Evolutionary conservation across 2,329 filamentous ascomycete species (phyloP), one percentile per base, ranked within the genome.

Genomic region (Torrubiella hemipterigena): DNA sequence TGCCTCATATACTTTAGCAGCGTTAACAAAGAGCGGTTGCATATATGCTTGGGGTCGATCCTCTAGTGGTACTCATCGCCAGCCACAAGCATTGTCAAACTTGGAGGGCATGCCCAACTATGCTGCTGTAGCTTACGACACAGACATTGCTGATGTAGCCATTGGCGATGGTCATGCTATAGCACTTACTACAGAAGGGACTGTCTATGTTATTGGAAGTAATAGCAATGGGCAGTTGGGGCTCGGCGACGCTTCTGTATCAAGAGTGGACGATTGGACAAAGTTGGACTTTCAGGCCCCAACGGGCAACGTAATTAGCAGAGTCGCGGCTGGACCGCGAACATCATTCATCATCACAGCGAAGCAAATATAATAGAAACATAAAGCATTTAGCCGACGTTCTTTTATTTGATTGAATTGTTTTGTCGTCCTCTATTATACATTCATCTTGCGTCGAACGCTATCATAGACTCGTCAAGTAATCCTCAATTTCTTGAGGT

Each of bases 401-500:
- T 37, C 34, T 46, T 38, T 33, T 37, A 43, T 42, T 36, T 38
- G 36, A 37, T 37, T 29, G 37, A 40, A 41, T 34, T 17, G 31
- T n/a, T 24, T 24, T 24, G 14, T 24, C 22, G 11, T 24, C 22
- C 12, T 24, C 22, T 24, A 24, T 24, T 24, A 24, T 24, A 24
- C 22, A 36, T 31, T 36, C 26, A 14, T 26, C n/a, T 21, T 19
- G 18, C 13, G 27, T 18, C 37, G 39, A 37, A 32, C 29, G 42
- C 39, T 34, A 53, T 77, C 72, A 96, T 73, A 98, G 76, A 73
- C 94, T 96, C 58, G 91, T 96, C 59, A 98, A 67, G 66, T 98
- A 98, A 60, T 98, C 91, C 68, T 98, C 91, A 52, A 98, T 96
- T 66, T 98, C 91, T 63, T 94, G 85, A 51, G 93, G 86, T 49